These are phyloP conservation scores for Cornus suecica DNA, from an alignment of 148 eudicot species.

Conservation along the genomic window DNA sequence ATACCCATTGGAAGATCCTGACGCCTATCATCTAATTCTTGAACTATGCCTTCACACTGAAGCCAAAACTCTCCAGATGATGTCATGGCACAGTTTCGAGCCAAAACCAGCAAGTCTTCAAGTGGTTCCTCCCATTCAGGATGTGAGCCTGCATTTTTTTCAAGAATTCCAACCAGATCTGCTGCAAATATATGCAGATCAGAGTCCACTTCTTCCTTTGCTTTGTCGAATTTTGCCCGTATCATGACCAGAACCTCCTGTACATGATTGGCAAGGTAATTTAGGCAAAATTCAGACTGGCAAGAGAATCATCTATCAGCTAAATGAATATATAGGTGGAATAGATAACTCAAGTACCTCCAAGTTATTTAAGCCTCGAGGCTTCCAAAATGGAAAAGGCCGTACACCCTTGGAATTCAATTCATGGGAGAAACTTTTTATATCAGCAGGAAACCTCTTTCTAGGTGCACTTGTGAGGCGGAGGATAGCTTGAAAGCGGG, in stretches of 20 bases:
- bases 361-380: conserved; percentile 85
- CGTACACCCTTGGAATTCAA: conserved; percentile 98
- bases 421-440: conserved; percentile 97
- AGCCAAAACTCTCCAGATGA: conserved; percentile 97
- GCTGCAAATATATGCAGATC: conserved; percentile 94
- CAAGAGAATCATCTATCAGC: conserved; percentile 2
- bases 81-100: conserved; percentile 89
- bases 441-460: conserved; percentile 84
- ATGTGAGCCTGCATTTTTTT: conserved; percentile 85
- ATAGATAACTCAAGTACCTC: conserved; percentile 46
- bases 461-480: conserved; percentile 96
- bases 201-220: conserved; percentile 98
- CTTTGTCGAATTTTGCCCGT: conserved; percentile 89
- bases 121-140: conserved; percentile 97
- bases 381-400: conserved; percentile 93
- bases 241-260: conserved; percentile 96
- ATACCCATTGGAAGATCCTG: conserved; percentile 89
- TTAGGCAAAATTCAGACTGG: conserved; percentile 10
- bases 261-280: conserved; percentile 11
- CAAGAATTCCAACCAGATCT: conserved; percentile 83
- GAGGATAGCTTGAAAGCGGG: conserved; percentile 97
- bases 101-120: conserved; percentile 86
- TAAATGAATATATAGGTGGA: conserved; percentile 3
- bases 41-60: conserved; percentile 96
- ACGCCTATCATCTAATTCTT: conserved; percentile 94